phyloP scores from a whole-genome alignment of 805 yeast genomes.

The Maudiozyma serrabonitensis region DNA sequence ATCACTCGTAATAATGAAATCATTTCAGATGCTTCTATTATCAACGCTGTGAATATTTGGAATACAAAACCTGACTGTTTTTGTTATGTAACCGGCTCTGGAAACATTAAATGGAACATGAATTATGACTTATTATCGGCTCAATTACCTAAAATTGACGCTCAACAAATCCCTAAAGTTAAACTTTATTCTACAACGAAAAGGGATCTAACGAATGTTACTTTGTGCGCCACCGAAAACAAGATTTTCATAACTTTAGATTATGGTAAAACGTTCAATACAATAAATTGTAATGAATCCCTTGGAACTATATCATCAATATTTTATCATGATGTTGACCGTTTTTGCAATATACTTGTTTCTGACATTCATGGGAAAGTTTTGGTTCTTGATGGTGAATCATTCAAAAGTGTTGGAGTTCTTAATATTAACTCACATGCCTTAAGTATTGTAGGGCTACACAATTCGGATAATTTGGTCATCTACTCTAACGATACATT shows the following conservation, averaged over 20 bases:
- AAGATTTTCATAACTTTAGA: slow-evolving; percentile 4
- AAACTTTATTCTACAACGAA: neutral
- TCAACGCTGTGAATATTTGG: neutral
- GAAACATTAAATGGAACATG: neutral
- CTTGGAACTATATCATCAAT: neutral
- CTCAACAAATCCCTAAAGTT: neutral
- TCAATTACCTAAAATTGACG: neutral
- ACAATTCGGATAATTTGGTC: neutral
- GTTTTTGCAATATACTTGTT: slow-evolving; percentile 3
- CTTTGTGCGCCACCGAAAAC: slow-evolving; percentile 5
- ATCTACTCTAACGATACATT: slow-evolving; percentile 2
- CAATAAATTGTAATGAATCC: neutral
- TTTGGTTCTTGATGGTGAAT: slow-evolving; percentile 5
- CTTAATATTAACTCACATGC: slow-evolving; percentile 6
- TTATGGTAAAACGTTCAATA: neutral
- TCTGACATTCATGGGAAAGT: slow-evolving; percentile 15
- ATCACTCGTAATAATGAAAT: neutral
- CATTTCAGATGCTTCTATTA: neutral
- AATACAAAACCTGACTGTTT: neutral
- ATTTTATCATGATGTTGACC: neutral
- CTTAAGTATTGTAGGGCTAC: slow-evolving; percentile 4
- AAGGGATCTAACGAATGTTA: slow-evolving; percentile 4
- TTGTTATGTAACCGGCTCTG: neutral
- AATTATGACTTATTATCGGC: neutral
- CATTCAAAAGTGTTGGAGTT: slow-evolving; percentile 1